Evolutionary conservation across 805 yeast genomes (phyloP).

Genomic region (Myxozyma melibiosi): DNA sequence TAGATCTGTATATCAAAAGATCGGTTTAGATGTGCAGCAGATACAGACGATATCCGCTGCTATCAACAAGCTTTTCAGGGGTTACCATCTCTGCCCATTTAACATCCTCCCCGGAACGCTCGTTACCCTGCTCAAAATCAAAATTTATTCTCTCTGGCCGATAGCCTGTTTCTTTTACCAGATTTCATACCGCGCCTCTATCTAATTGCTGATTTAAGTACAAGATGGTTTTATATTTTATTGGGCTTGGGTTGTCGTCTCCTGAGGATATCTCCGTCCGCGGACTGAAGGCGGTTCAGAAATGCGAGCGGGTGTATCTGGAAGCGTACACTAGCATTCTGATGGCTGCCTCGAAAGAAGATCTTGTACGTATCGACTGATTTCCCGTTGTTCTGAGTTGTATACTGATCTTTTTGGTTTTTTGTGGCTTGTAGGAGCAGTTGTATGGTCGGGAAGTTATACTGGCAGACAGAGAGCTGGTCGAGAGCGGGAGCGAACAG

Average conservation of each 20-base stretch:
- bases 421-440: constrained; percentile 53
- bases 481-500: constrained; percentile 83
- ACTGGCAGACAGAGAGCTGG: constrained; percentile 92
- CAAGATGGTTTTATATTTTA: constrained; percentile 72
- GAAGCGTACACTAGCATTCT: constrained; percentile 95
- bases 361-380: constrained; percentile 44
- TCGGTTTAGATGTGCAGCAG: no score
- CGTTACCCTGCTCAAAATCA: background rate
- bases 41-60: no score
- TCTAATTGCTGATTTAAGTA: background rate
- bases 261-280: constrained; percentile 91
- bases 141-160: no score
- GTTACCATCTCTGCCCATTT: background rate
- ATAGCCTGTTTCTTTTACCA: no score
- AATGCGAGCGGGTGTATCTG: constrained; percentile 85
- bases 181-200: no score
- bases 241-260: constrained; percentile 89
- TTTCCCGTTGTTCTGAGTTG: background rate
- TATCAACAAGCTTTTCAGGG: background rate
- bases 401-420: background rate
- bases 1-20: no score
- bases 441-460: constrained; percentile 84
- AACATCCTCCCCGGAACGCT: background rate
- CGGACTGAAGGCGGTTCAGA: constrained; percentile 81
- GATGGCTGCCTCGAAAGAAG: constrained; percentile 83